Evolutionary conservation across 352 stramenopile genomes (phyloP).

Genomic region (Phytophthora vignae): DNA sequence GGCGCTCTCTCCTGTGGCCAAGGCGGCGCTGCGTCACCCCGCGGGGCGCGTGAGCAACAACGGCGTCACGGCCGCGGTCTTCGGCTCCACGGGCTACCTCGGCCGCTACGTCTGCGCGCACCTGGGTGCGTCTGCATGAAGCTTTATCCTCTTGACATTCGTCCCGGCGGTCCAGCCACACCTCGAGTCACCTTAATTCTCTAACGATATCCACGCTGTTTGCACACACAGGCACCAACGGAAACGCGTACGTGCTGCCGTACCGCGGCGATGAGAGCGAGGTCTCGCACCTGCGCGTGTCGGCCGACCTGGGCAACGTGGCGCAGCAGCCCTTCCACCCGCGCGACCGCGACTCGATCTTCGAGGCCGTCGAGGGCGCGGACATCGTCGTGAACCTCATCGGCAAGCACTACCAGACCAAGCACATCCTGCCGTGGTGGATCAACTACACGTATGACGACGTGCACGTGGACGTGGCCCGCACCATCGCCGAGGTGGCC

Average conservation of each 20-base stretch:
- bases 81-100: constrained; percentile 95
- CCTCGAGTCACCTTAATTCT: background rate
- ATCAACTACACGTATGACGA: constrained; percentile 97
- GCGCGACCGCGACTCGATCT: constrained; percentile 94
- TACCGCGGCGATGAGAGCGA: constrained; percentile 96
- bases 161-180: constrained; percentile 25
- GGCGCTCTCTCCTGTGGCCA: constrained; percentile 80
- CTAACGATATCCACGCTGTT: background rate
- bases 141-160: too few relatives aligned
- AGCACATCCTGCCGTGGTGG: constrained; percentile 93
- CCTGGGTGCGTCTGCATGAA: constrained; percentile 79
- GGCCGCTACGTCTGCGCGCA: constrained; percentile 95
- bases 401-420: constrained; percentile 98
- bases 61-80: constrained; percentile 94
- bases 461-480: constrained; percentile 94
- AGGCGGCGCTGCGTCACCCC: constrained; percentile 80
- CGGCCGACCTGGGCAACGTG: constrained; percentile 94
- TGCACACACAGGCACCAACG: constrained; percentile 54
- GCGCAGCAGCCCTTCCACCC: constrained; percentile 82
- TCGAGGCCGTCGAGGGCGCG: constrained; percentile 90
- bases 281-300: constrained; percentile 94
- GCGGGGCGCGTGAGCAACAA: constrained; percentile 74
- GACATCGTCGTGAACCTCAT: constrained; percentile 98
- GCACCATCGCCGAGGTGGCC: constrained; percentile 84
- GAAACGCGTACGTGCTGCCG: constrained; percentile 83